These are phyloP conservation scores for Cryphonectria nitschkei DNA, from an alignment of 2,329 filamentous ascomycete genomes.

Conservation along the genomic window DNA sequence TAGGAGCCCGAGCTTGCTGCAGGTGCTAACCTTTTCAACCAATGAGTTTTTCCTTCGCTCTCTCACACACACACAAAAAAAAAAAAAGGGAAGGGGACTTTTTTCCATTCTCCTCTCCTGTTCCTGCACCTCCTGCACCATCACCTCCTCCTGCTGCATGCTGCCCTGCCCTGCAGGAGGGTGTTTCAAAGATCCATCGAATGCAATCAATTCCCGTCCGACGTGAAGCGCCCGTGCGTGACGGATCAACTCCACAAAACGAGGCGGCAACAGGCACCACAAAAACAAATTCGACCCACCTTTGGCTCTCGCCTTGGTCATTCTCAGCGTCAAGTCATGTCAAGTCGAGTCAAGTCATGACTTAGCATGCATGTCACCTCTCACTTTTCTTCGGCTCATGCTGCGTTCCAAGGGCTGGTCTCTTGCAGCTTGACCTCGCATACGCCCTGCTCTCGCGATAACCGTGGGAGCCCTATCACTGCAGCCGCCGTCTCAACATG, in stretches of 20 bases:
- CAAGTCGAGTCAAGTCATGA: background rate
- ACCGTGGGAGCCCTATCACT: background rate
- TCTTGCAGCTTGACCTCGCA: background rate
- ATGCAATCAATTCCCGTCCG: background rate
- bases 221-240: conserved; percentile 20
- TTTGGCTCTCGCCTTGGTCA: background rate
- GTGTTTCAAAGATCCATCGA: conserved; percentile 24
- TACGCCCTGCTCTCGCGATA: background rate
- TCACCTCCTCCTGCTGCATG: conserved; percentile 6
- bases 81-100: background rate
- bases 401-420: background rate
- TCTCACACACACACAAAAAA: no score
- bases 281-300: conserved; percentile 1
- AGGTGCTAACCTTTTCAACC: background rate
- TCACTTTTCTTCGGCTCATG: background rate
- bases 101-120: background rate
- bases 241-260: background rate
- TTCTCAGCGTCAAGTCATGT: background rate
- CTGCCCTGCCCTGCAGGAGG: conserved; percentile 13
- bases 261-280: conserved; percentile 12
- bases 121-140: background rate
- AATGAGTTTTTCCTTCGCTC: background rate
- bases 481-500: conserved; percentile 2
- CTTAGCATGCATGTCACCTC: conserved; percentile 2
- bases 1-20: background rate